phyloP scores from a whole-genome alignment of 192 early-diverging fungal genomes.

The Coemansia sp. region DNA sequence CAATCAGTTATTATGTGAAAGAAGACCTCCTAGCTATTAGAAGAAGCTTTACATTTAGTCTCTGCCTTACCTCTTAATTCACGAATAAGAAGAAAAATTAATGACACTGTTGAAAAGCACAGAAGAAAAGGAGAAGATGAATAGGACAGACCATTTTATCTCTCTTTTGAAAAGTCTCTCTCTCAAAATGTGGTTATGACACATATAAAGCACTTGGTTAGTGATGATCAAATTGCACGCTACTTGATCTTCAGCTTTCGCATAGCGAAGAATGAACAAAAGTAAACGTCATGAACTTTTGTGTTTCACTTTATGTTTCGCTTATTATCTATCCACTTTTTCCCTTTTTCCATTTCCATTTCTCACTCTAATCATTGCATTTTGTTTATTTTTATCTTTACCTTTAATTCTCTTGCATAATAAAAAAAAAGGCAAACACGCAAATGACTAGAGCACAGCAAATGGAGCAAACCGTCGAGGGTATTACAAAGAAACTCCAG shows the following conservation, averaged over 20 bases:
- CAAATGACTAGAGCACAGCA: constrained; percentile 3
- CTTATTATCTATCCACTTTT: not conserved
- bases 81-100: not conserved
- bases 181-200: not conserved
- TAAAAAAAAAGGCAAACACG: not conserved
- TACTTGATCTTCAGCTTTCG: not conserved
- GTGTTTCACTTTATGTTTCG: too few relatives aligned
- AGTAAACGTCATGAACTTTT: too few relatives aligned
- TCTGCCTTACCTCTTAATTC: too few relatives aligned
- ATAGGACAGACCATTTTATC: not conserved
- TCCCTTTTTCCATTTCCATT: not conserved
- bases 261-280: too few relatives aligned
- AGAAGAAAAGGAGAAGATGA: not conserved
- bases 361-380: not conserved
- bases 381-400: not conserved
- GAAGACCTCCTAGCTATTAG: too few relatives aligned
- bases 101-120: not conserved
- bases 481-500: constrained; percentile 32
- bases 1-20: not conserved
- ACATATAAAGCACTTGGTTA: not conserved
- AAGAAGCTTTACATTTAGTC: too few relatives aligned
- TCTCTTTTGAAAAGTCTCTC: not conserved
- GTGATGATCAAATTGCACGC: not conserved
- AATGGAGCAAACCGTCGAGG: constrained; percentile 15
- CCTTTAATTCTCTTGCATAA: too few relatives aligned